Evolutionary conservation across 371 early-diverging fungal genomes (phyloP).

Genomic region (Thermomucor indicae-seudaticae): DNA sequence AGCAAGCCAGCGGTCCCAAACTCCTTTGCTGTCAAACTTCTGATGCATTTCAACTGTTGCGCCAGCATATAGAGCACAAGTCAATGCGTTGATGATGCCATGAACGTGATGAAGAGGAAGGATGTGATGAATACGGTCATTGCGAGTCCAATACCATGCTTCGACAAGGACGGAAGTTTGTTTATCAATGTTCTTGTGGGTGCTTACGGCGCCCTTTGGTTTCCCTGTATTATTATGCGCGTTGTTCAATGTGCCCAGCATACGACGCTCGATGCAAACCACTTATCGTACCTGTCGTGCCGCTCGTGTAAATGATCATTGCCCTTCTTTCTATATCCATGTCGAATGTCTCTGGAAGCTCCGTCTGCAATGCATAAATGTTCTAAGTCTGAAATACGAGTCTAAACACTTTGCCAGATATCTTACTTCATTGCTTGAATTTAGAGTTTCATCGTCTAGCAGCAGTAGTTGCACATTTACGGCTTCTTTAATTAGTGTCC

Average conservation of each 20-base stretch:
- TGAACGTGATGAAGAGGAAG: slow-evolving; percentile 88
- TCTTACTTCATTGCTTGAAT: slow-evolving; percentile 2
- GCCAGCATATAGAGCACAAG: slow-evolving; percentile 61
- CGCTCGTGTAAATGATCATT: slow-evolving; percentile 80
- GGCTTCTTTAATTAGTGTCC: slow-evolving; percentile 13
- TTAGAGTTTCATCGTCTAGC: neutral
- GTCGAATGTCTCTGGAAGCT: slow-evolving; percentile 12
- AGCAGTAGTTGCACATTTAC: neutral
- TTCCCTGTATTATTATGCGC: slow-evolving; percentile 33
- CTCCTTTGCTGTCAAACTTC: slow-evolving; percentile 56
- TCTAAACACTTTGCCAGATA: too few species aligned
- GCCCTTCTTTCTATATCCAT: slow-evolving; percentile 47
- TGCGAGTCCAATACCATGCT: slow-evolving; percentile 71
- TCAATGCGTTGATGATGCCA: slow-evolving; percentile 62
- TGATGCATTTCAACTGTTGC: slow-evolving; percentile 75
- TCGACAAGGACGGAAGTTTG: slow-evolving; percentile 59
- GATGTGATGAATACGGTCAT: slow-evolving; percentile 72
- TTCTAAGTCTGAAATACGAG: too few species aligned
- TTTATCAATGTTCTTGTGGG: slow-evolving; percentile 61
- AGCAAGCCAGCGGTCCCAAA: slow-evolving; percentile 60
- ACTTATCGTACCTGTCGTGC: slow-evolving; percentile 56
- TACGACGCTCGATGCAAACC: too few species aligned
- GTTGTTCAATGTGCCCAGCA: neutral
- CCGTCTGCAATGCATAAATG: slow-evolving; percentile 1
- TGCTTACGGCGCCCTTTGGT: slow-evolving; percentile 81